Evolutionary conservation across 768 basidiomycete species (phyloP).

Genomic region (Leccinum broughii): DNA sequence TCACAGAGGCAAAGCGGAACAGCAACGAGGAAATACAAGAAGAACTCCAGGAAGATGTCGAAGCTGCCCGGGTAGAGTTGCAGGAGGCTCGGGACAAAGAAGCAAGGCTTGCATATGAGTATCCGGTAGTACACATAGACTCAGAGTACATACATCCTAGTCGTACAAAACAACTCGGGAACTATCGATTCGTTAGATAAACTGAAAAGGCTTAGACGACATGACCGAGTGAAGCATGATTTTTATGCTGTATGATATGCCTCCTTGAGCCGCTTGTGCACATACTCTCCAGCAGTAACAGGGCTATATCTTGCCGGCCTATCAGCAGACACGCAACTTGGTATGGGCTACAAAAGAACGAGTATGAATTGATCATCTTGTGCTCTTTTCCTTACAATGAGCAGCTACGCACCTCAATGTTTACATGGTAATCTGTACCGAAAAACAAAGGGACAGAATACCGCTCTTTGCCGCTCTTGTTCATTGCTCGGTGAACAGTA

Average conservation of each 20-base stretch:
- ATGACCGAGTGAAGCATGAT: neutral
- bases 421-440: constrained; percentile 84
- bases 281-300: constrained; percentile 81
- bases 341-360: constrained; percentile 35
- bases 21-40: constrained; percentile 45
- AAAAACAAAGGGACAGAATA: constrained; percentile 92
- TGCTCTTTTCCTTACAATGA: neutral
- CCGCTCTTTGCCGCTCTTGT: constrained; percentile 64
- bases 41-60: constrained; percentile 43
- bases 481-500: constrained; percentile 84
- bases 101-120: constrained; percentile 26
- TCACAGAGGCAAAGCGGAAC: constrained; percentile 41
- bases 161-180: too few relatives aligned
- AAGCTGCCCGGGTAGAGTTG: constrained; percentile 24
- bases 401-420: constrained; percentile 57
- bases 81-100: constrained; percentile 23
- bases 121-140: constrained; percentile 24
- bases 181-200: neutral
- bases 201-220: neutral
- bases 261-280: constrained; percentile 68
- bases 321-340: constrained; percentile 21
- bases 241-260: constrained; percentile 17
- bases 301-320: constrained; percentile 67
- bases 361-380: neutral
- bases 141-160: constrained; percentile 3